Evolutionary conservation across 2,329 filamentous ascomycete genomes (phyloP), one percentile per base, ranked within the genome.

Genomic region (Xylariaceae sp.): DNA sequence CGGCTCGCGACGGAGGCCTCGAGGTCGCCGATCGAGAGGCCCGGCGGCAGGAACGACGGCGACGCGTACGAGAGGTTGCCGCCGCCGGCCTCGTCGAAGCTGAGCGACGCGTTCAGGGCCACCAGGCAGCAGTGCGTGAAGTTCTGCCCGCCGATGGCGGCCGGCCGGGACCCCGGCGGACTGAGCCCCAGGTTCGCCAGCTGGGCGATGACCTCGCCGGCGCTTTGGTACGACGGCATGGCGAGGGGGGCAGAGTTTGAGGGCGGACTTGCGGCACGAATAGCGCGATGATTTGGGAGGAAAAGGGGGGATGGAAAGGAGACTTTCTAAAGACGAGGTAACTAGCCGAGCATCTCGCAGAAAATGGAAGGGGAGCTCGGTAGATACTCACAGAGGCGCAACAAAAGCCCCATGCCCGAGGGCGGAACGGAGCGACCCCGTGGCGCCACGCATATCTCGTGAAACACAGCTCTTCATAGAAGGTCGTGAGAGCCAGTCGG

Each of bases 121-220:
- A 46, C 15, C n/a, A 53, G 37, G 27, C 52, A 54, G 43, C 53
- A 54, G 31, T 55, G 50, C 16, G 49, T 47, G 35, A 51, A 54
- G 42, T 52, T 48, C 33, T 54, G 53, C 0, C 52, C 50, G 10
- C 52, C 52, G 11, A 48, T 38, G 3, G 22, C 18, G 11, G 41
- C 23, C 13, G 46, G 36, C 17, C 38, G 38, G 15, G 31, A 19
- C 12, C 24, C 23, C 8, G 46, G 47, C 8, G 40, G 39, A 26
- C 35, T 22, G 12, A 25, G 30, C 5, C 36, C 19, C 26, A 55
- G 33, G 28, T 39, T 43, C 25, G 42, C 43, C 5, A 54, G 46
- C 19, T 50, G 49, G 17, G 52, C 48, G 15, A 55, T 42, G 17
- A 44, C 34, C 23, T 42, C 40, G 15, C 33, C 44, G 31, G 48